Evolutionary conservation across 2,329 filamentous ascomycete species (phyloP), one percentile per base, ranked within the genome.

Genomic region (Torrubiella hemipterigena): DNA sequence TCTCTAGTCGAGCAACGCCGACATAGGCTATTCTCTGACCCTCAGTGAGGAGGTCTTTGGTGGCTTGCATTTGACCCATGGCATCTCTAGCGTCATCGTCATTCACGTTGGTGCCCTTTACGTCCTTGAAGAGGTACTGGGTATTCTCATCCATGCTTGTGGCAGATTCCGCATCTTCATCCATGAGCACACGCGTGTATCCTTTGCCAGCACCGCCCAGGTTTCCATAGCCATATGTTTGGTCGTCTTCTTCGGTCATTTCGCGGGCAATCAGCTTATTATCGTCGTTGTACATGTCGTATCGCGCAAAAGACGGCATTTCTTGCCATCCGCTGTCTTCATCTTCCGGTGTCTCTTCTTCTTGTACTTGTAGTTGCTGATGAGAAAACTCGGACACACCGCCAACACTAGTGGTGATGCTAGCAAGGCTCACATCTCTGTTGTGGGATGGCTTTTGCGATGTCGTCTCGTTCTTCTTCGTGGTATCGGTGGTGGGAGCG

Each of bases 121-220:
- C 57, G 37, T 85, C 77, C 42, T 84, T 89, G 64, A 98, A 98
- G 4, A 98, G 68, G 52, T 98, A 98, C 34, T 86, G 77, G 1
- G 91, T 98, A 47, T 96, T 89, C 35, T 98, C 91, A 50, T 98
- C 91, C 76, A 98, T 76, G 58, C 89, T 96, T 4, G 86, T 98
- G 29, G 81, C 81, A 17, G 87, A 95, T 51, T 93, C 76, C 11
- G 79, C 87, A 55, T 98, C 91, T 41, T 98, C 91, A 45, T 98
- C 91, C 45, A 94, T 70, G 39, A 93, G 73, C n/a, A 98, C 85
- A 29, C 86, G 73, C 1, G 91, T 98, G 53, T 98, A 98, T 5
- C 91, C 91, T 55, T 86, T 95, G 23, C 86, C 86, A 7, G 89
- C 89, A 17, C 87, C 87, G 16, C 89, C 87, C 1, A 94, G 68